Evolutionary conservation across 305 asterid species (phyloP).

Genomic region (Petunia hybrid): DNA sequence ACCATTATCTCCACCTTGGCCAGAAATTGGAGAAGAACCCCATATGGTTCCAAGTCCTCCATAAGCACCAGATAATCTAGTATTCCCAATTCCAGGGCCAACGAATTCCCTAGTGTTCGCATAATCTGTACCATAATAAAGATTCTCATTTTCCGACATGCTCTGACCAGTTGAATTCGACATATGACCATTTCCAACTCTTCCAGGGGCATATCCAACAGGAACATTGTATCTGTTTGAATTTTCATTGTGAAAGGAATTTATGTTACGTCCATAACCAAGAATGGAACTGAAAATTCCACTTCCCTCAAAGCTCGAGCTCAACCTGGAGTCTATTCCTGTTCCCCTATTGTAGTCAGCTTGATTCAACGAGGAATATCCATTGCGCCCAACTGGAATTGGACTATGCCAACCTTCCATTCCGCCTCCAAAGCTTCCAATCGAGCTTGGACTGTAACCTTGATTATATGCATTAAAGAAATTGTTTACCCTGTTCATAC

Average conservation of each 20-base stretch:
- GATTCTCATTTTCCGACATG: constrained; percentile 50
- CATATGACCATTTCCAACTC: constrained; percentile 44
- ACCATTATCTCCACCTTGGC: constrained; percentile 58
- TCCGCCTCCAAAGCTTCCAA: constrained; percentile 63
- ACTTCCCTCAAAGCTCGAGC: constrained; percentile 45
- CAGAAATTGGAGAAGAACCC: constrained; percentile 62
- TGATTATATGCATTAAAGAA: constrained; percentile 60
- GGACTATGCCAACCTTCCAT: constrained; percentile 75
- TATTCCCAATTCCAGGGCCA: constrained; percentile 56
- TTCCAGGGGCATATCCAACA: constrained; percentile 35
- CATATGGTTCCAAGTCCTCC: constrained; percentile 73
- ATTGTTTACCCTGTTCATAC: constrained; percentile 64
- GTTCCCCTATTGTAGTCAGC: constrained; percentile 48
- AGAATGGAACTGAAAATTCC: constrained; percentile 48
- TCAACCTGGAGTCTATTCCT: constrained; percentile 51
- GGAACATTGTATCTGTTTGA: constrained; percentile 47
- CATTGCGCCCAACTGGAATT: constrained; percentile 57
- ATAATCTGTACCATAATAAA: constrained; percentile 47
- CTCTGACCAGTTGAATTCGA: constrained; percentile 40
- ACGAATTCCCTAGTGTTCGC: constrained; percentile 46
- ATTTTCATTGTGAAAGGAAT: constrained; percentile 50
- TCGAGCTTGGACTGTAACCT: constrained; percentile 55
- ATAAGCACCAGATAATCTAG: constrained; percentile 51
- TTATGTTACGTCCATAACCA: constrained; percentile 53
- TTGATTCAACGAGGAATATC: constrained; percentile 56